A percentile compares a stretch with the other conserved stretches of the same genome.
phyloP scores from a whole-genome alignment of 305 asterid species.

The Withania somnifera region DNA sequence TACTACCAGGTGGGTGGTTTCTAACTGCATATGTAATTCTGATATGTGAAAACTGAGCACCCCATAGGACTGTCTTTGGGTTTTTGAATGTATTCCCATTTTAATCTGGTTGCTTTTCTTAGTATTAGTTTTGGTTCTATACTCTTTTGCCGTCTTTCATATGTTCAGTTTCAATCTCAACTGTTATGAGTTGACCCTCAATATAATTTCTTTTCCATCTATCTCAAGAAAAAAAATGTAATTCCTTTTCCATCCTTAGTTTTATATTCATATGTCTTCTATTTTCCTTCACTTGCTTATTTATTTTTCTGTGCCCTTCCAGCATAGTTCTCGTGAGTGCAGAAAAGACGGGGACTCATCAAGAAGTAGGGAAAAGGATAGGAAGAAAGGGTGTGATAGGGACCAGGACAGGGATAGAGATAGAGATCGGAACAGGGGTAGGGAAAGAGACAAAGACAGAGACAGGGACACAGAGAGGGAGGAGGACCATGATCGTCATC shows the following conservation, averaged over 20 bases:
- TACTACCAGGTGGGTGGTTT: no score
- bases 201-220: not conserved
- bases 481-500: conserved; percentile 5
- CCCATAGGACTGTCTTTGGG: not conserved
- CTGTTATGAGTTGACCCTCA: not conserved
- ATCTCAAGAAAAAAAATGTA: not conserved
- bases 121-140: not conserved
- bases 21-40: not conserved
- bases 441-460: not conserved
- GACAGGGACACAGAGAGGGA: conserved; percentile 4
- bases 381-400: conserved; percentile 8
- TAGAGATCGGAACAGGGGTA: not conserved
- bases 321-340: conserved; percentile 10
- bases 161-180: not conserved
- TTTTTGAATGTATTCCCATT: not conserved
- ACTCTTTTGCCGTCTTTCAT: not conserved
- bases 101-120: not conserved
- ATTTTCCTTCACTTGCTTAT: not conserved
- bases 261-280: not conserved
- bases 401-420: conserved; percentile 4
- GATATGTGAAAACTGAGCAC: not conserved
- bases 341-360: conserved; percentile 7
- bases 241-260: not conserved
- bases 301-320: not conserved
- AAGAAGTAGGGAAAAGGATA: conserved; percentile 13